Percentiles rank a stretch among this genome's conserved stretches.
These are phyloP conservation scores for Babesia bovis DNA, from an alignment of 169 alveolate species.

Conservation along the genomic window DNA sequence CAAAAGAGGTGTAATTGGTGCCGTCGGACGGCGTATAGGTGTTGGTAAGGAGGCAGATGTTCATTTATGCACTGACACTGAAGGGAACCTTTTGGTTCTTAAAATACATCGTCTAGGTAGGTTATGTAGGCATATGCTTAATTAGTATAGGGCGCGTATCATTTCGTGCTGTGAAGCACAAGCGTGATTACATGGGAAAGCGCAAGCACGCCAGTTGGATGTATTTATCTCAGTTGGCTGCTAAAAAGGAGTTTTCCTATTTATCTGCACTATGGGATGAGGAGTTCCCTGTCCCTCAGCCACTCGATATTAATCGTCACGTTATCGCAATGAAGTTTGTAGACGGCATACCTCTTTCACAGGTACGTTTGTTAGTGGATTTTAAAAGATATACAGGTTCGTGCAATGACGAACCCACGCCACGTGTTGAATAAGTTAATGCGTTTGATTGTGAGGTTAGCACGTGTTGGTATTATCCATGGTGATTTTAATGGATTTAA, in stretches of 20 bases:
- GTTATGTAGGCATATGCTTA: not conserved
- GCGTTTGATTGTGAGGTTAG: conserved; percentile 85
- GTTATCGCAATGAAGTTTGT: conserved; percentile 95
- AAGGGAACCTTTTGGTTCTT: conserved; percentile 83
- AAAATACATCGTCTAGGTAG: conserved; percentile 77
- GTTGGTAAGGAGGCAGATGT: conserved; percentile 99
- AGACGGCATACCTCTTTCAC: conserved; percentile 92
- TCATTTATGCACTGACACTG: conserved; percentile 89
- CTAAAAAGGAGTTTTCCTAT: conserved; percentile 96
- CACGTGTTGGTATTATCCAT: conserved; percentile 95
- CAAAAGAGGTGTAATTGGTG: conserved; percentile 90
- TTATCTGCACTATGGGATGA: conserved; percentile 92
- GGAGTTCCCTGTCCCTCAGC: conserved; percentile 95
- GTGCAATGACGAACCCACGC: conserved; percentile 51
- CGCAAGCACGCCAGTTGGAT: conserved; percentile 97
- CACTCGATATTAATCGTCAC: conserved; percentile 96
- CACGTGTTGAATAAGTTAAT: conserved; percentile 71
- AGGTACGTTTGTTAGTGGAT: conserved; percentile 65
- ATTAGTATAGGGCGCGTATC: conserved; percentile 90
- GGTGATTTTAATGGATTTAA: conserved; percentile 99
- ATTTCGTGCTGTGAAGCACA: conserved; percentile 95
- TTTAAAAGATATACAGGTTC: conserved; percentile 33
- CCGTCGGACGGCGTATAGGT: conserved; percentile 93
- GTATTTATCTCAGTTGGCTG: conserved; percentile 97
- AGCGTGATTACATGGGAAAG: conserved; percentile 96